phyloP scores from a whole-genome alignment of 768 basidiomycete species.

The Lactarius deliciosus region DNA sequence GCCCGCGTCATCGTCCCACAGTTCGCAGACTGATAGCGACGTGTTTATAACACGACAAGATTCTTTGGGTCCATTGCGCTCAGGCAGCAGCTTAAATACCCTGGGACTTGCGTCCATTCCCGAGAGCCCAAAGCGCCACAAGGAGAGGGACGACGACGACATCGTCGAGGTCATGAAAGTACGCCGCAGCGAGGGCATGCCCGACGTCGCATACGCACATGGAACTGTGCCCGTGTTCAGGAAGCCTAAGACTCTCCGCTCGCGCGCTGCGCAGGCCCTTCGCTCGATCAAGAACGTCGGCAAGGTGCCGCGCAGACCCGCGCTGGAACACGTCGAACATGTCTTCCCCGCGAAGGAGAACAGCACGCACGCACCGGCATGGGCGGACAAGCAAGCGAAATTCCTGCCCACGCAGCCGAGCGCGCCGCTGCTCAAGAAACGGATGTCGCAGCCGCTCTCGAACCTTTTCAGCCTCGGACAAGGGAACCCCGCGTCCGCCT shows the following conservation, averaged over 20 bases:
- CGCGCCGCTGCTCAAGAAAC: constrained; percentile 31
- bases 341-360: constrained; percentile 20
- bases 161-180: constrained; percentile 41
- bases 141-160: constrained; percentile 34
- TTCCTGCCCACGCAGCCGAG: constrained; percentile 26
- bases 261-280: constrained; percentile 38
- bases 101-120: constrained; percentile 17
- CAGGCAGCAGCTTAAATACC: neutral
- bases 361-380: neutral
- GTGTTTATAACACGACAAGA: constrained; percentile 35
- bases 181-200: constrained; percentile 35
- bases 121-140: constrained; percentile 23
- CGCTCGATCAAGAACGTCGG: constrained; percentile 40
- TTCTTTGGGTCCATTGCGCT: constrained; percentile 22
- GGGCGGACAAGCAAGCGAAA: constrained; percentile 22
- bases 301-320: constrained; percentile 28
- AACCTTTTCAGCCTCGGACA: constrained; percentile 34
- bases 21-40: constrained; percentile 31
- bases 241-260: constrained; percentile 38
- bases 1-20: constrained; percentile 35
- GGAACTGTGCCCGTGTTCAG: constrained; percentile 30
- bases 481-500: constrained; percentile 11
- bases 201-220: constrained; percentile 30
- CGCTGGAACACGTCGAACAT: constrained; percentile 20
- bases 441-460: constrained; percentile 34